These are phyloP conservation scores for Epicoccum nigrum DNA, from an alignment of 2,329 filamentous ascomycete species.

Conservation along the genomic window DNA sequence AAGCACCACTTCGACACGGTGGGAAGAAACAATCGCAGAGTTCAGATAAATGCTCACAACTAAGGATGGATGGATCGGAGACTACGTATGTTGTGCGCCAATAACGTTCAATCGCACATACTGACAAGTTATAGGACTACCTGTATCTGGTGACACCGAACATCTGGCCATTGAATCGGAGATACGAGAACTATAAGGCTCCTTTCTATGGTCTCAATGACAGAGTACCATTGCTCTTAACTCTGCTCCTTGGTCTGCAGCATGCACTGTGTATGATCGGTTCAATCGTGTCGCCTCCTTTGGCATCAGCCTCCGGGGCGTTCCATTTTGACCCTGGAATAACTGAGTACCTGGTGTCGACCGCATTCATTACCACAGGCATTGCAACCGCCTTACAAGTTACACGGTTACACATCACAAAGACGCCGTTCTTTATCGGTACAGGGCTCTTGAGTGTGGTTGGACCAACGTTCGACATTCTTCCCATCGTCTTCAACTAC, in stretches of 20 bases:
- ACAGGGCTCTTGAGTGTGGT: slow-evolving; percentile 37
- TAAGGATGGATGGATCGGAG: background rate
- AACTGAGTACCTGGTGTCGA: slow-evolving; percentile 36
- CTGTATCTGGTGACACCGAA: slow-evolving; percentile 37
- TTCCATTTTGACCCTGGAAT: slow-evolving; percentile 34
- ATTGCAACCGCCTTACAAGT: slow-evolving; percentile 38
- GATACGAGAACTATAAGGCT: slow-evolving; percentile 35
- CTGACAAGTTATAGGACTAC: slow-evolving; percentile 39
- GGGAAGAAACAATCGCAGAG: background rate
- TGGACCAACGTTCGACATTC: slow-evolving; percentile 38
- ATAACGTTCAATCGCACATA: background rate
- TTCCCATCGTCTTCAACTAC: slow-evolving; percentile 38
- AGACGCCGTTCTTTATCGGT: slow-evolving; percentile 38
- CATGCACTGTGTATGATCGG: slow-evolving; percentile 39
- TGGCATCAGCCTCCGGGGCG: slow-evolving; percentile 38
- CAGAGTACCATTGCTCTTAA: slow-evolving; percentile 32
- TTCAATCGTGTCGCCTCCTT: slow-evolving; percentile 36
- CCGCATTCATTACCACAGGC: slow-evolving; percentile 38
- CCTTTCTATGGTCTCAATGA: slow-evolving; percentile 39
- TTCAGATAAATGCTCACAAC: slow-evolving; percentile 4
- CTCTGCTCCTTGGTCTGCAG: slow-evolving; percentile 38
- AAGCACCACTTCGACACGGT: background rate
- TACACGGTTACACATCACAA: slow-evolving; percentile 31
- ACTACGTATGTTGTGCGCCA: background rate
- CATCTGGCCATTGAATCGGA: slow-evolving; percentile 30